Base-by-base conservation (phyloP, 1,284 basidiomycete species). In the Kwoniella shivajii region DNA sequence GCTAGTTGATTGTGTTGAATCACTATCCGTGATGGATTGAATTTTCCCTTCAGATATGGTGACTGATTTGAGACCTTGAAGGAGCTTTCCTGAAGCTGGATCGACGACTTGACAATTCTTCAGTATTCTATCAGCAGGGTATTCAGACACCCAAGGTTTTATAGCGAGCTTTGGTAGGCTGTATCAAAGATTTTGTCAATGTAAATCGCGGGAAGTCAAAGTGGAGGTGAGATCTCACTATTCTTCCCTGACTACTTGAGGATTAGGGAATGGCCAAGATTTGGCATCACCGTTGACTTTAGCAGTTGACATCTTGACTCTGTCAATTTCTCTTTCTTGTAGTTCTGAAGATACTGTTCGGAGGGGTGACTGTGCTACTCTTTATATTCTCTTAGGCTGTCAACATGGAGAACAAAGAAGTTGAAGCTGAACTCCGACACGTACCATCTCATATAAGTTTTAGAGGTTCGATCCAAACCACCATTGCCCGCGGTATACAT, bases 41-140 rank as follows among this genome's bases (percentile, higher is more conserved):
- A 52, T 52, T 3, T 43, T 34, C 4, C 50, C 50, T 3, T 52
- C 33, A 16, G 27, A 18, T 6, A 52, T 43, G 1, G 42, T 43
- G 20, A 52, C 37, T 22, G 39, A 36, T 20, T 52, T 42, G 11
- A 52, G 22, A 36, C 50, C 50, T 13, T 52, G 41, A 14, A 52
- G 50, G 22, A 52, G 11, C 14, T 24, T 44, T 6, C 50, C 50
- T 6, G 41, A 44, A 43, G 39, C 50, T 4, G 50, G 29, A 30
- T 52, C 50, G 11, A 52, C 42, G 14, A 52, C 33, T 34, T 33
- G n/a, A 43, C 39, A 42, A 22, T 52, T 52, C 45, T 47, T 47
- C 18, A 47, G 45, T 6, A 47, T 20, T 27, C 31, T 33, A 14
- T 47, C 27, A 36, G 45, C 18, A 18, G 45, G 20, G n/a, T 47